Evolutionary conservation across 106 monocot genomes (phyloP).

Genomic region (Acorus gramineus): DNA sequence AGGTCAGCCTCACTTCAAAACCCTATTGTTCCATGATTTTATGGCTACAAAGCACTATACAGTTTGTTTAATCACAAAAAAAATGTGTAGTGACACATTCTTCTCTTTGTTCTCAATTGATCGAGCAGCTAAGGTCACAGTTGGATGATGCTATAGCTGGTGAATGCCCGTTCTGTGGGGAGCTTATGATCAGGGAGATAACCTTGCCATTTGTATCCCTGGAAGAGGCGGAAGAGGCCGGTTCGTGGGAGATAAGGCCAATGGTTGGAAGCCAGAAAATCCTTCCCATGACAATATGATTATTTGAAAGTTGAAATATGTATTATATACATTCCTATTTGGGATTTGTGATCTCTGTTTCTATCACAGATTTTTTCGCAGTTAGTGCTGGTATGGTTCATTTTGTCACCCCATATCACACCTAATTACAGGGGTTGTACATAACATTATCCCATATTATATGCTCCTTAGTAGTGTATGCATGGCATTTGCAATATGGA

Average conservation of each 20-base stretch:
- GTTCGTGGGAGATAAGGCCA: slow-evolving; percentile 83
- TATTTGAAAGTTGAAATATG: not conserved
- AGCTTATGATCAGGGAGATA: slow-evolving; percentile 89
- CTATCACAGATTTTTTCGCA: too few relatives aligned
- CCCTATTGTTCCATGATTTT: too few relatives aligned
- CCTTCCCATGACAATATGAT: slow-evolving; percentile 53
- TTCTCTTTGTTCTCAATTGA: not conserved
- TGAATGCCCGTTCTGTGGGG: slow-evolving; percentile 97
- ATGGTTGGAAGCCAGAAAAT: slow-evolving; percentile 42
- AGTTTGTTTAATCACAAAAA: too few relatives aligned
- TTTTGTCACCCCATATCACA: too few relatives aligned
- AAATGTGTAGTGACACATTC: too few relatives aligned
- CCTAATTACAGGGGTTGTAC: too few relatives aligned
- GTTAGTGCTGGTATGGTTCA: too few relatives aligned
- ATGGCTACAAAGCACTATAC: too few relatives aligned
- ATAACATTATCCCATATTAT: too few relatives aligned
- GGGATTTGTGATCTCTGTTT: too few relatives aligned
- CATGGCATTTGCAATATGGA: too few relatives aligned
- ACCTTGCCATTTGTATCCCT: slow-evolving; percentile 56
- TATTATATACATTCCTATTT: not conserved
- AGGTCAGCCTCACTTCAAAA: slow-evolving; percentile 25
- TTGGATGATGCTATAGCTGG: slow-evolving; percentile 90
- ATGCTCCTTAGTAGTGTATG: too few relatives aligned
- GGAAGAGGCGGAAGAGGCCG: slow-evolving; percentile 49
- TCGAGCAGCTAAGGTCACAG: slow-evolving; percentile 56